Evolutionary conservation across 1,284 basidiomycete genomes (phyloP).

Genomic region (Taiwanofungus camphoratus): DNA sequence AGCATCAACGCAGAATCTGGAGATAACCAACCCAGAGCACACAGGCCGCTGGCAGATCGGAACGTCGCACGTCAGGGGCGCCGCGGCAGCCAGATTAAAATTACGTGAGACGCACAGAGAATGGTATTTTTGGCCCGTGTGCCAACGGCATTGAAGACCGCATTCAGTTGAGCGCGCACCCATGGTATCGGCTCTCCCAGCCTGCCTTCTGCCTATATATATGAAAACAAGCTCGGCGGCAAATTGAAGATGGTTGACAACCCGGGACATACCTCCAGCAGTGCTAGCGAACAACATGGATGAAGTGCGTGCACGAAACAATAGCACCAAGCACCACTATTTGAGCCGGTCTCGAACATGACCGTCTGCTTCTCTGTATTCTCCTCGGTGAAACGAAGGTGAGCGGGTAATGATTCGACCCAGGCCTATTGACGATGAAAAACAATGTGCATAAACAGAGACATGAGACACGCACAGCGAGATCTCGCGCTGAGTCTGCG

Average conservation of each 20-base stretch:
- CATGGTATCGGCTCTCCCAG: slow-evolving; percentile 35
- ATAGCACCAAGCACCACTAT: slow-evolving; percentile 72
- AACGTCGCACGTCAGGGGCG: slow-evolving; percentile 9
- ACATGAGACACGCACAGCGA: slow-evolving; percentile 32
- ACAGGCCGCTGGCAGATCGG: slow-evolving; percentile 44
- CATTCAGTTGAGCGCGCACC: slow-evolving; percentile 52
- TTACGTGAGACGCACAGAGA: slow-evolving; percentile 45
- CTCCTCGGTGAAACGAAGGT: slow-evolving; percentile 62
- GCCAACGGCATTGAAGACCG: slow-evolving; percentile 55
- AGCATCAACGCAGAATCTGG: background rate
- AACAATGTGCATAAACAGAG: too few relatives aligned
- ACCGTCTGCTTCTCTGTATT: slow-evolving; percentile 61
- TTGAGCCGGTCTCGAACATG: slow-evolving; percentile 73
- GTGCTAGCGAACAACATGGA: slow-evolving; percentile 57
- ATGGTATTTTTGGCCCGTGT: slow-evolving; percentile 61
- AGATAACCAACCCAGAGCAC: slow-evolving; percentile 51
- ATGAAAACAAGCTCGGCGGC: slow-evolving; percentile 3
- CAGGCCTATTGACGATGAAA: slow-evolving; percentile 50
- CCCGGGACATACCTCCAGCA: slow-evolving; percentile 48
- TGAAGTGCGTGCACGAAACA: slow-evolving; percentile 67
- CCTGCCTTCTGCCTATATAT: slow-evolving; percentile 23
- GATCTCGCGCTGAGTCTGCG: slow-evolving; percentile 33
- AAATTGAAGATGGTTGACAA: background rate
- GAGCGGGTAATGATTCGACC: slow-evolving; percentile 56
- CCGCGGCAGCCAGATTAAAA: slow-evolving; percentile 2